Base-by-base conservation (phyloP, 1,139 yeast species). In the Saccharomyces hybrid region DNA sequence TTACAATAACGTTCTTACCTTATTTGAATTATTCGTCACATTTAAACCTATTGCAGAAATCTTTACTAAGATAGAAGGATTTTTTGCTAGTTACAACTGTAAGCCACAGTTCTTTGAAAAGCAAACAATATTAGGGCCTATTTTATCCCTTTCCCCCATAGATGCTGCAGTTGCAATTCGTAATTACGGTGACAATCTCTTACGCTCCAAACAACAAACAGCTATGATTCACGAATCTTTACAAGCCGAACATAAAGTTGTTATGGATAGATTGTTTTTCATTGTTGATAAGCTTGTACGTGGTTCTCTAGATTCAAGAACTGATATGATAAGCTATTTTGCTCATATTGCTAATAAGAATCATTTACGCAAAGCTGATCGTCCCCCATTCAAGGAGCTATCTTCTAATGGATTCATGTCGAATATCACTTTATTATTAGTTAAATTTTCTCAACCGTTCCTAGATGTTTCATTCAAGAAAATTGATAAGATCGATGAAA, bases 331-430 rank as follows among this genome's bases (percentile, higher is more conserved):
- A 58, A 70, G 75, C 54, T 90, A 86, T 78, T 82, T 91, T 69
- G 86, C 86, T 2, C 78, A 78, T 44, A 77, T 90, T 49, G 78
- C 89, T 23, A 88, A 91, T 64, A 76, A 81, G 56, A 90, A 91
- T 68, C 97, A 91, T 71, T 79, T 88, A 63, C 81, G 98, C 71
- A 80, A 88, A 62, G 97, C 97, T 50, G 83, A 88, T 61, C 96
- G 88, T 68, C 87, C 93, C 3, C 85, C 87, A 63, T 79, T 81
- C 7, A 74, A 77, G 16, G 79, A 82, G 54, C 75, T 88, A 52
- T 83, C 96, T 1, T 77, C 89, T 6, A 91, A 91, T 72, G 93
- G 91, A 0, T 78, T 93, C 59, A 86, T 90, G 88, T 76, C 84
- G 55, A 93, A 91, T 68, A 78, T 89, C 26, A 76, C 93, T 0